Conservation (phyloP, 495 filamentous ascomycete genomes). For the Bathelium albidoporum region DNA sequence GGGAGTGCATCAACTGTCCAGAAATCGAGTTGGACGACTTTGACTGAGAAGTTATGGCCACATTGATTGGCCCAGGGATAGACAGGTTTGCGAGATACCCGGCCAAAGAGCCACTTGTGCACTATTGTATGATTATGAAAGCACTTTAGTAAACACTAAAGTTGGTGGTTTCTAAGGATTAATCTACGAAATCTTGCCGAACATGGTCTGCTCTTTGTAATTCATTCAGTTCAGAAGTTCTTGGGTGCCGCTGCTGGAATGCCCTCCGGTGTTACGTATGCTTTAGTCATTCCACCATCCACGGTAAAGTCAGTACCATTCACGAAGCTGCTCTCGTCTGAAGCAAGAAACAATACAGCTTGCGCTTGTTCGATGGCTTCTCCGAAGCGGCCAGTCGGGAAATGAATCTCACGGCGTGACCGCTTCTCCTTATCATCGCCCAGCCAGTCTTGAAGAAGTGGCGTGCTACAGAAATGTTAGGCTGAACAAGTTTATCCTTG, state of each 20-base stretch:
- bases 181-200: not conserved
- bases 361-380: constrained; percentile 94
- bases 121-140: too few relatives aligned
- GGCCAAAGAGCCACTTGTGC: not conserved
- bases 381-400: constrained; percentile 89
- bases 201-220: not conserved
- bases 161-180: not conserved
- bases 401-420: constrained; percentile 79
- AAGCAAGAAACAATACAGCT: constrained; percentile 86
- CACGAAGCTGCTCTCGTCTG: constrained; percentile 88
- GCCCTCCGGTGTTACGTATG: constrained; percentile 88
- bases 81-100: not conserved
- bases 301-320: constrained; percentile 90
- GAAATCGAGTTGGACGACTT: not conserved
- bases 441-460: constrained; percentile 89
- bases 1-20: not conserved
- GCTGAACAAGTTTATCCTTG: too few relatives aligned
- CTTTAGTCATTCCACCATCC: constrained; percentile 93
- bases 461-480: constrained; percentile 41
- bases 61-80: not conserved
- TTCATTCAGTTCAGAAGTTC: constrained; percentile 39
- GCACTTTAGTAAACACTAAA: too few relatives aligned
- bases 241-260: constrained; percentile 56
- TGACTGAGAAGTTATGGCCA: not conserved
- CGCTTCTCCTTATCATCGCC: constrained; percentile 83